Percentiles rank a stretch among this genome's conserved stretches.
These are phyloP conservation scores for Nannochloropsis granulata DNA, from an alignment of 108 stramenopile genomes.

Conservation along the genomic window DNA sequence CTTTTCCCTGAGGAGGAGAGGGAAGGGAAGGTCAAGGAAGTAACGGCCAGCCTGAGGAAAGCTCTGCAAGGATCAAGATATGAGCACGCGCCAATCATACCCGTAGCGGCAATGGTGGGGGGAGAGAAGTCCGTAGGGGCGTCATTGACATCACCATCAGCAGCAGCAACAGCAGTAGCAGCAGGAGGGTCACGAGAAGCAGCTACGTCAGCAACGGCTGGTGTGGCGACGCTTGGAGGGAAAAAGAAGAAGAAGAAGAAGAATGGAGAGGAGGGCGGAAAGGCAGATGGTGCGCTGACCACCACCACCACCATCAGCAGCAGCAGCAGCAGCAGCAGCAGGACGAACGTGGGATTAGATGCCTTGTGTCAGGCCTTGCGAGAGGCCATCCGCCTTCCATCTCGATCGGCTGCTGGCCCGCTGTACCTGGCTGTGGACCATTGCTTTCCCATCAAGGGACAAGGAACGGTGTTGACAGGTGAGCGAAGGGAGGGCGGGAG, in stretches of 20 bases:
- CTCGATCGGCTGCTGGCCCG: background rate
- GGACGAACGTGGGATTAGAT: background rate
- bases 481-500: slow-evolving; percentile 55
- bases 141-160: background rate
- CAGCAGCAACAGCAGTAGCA: background rate
- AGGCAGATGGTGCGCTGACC: too few relatives aligned
- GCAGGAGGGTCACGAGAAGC: background rate
- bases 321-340: too few relatives aligned
- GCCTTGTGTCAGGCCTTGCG: background rate
- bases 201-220: background rate
- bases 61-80: slow-evolving; percentile 3
- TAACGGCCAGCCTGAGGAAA: slow-evolving; percentile 2
- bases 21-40: slow-evolving; percentile 2
- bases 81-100: slow-evolving; percentile 13
- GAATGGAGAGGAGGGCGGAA: background rate
- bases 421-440: slow-evolving; percentile 23
- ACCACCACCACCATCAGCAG: too few relatives aligned
- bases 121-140: slow-evolving; percentile 30
- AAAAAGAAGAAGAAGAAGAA: background rate
- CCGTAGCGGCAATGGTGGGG: slow-evolving; percentile 30
- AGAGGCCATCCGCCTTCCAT: background rate
- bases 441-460: slow-evolving; percentile 61
- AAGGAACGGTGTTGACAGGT: slow-evolving; percentile 94
- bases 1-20: slow-evolving; percentile 34
- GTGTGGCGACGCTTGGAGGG: background rate